A percentile compares a stretch with the other conserved stretches of the same genome.
phyloP scores from a whole-genome alignment of 208 protist genomes.

The Acanthamoeba lenticulata region DNA sequence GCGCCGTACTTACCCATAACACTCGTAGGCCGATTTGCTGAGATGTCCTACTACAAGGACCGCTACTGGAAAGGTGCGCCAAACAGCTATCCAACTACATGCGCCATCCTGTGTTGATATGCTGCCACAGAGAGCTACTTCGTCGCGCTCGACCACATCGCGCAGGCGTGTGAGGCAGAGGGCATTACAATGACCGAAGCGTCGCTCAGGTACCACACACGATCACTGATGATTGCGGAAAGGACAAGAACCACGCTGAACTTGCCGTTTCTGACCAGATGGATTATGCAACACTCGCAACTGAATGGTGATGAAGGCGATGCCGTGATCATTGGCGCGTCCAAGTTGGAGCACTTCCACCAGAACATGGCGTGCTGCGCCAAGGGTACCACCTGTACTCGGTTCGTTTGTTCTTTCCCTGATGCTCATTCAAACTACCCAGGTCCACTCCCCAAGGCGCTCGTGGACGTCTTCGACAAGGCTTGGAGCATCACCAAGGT shows the following conservation, averaged over 20 bases:
- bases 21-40: not conserved
- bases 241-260: too few relatives aligned
- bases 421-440: not conserved
- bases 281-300: conserved; percentile 26
- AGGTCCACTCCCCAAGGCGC: not conserved
- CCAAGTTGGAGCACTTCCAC: not conserved
- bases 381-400: not conserved
- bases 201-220: not conserved
- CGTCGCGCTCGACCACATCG: not conserved
- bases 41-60: conserved; percentile 41
- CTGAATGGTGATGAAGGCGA: conserved; percentile 30
- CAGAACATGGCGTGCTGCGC: conserved; percentile 6
- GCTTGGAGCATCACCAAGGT: conserved; percentile 9
- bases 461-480: not conserved
- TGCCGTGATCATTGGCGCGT: conserved; percentile 48
- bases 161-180: not conserved
- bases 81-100: not conserved
- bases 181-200: conserved; percentile 47
- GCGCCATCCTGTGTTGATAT: too few relatives aligned
- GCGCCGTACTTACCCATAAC: not conserved
- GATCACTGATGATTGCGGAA: too few relatives aligned
- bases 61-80: conserved; percentile 25
- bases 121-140: conserved; percentile 38
- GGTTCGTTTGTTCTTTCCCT: not conserved
- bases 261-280: not conserved